Conservation (phyloP, 495 filamentous ascomycete genomes). For the Xanthoparmelia taractica region DNA sequence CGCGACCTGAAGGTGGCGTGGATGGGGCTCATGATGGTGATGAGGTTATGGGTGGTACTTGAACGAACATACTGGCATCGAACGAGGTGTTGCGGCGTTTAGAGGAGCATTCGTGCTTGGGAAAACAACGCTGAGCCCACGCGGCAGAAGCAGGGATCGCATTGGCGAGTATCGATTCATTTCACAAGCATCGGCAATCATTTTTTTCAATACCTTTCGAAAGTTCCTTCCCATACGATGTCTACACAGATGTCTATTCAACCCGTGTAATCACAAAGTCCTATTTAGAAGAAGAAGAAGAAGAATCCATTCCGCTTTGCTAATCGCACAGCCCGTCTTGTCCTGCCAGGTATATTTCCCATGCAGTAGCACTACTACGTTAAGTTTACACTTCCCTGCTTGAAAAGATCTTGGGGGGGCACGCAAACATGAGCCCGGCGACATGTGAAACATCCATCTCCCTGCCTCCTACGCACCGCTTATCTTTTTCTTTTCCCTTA, state of each 20-base stretch:
- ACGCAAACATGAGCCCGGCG: no score
- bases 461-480: no score
- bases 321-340: background rate
- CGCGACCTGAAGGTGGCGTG: background rate
- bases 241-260: background rate
- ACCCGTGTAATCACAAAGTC: background rate
- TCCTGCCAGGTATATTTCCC: background rate
- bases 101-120: background rate
- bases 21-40: conserved; percentile 13
- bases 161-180: background rate
- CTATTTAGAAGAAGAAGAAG: background rate
- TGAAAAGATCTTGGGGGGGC: no score
- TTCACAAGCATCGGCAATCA: background rate
- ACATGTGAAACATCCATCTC: no score
- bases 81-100: background rate
- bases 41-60: conserved; percentile 22
- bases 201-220: background rate
- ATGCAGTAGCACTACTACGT: no score
- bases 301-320: background rate
- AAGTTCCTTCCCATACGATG: background rate
- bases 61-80: background rate
- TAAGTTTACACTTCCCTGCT: no score
- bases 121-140: background rate
- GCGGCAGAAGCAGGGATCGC: background rate
- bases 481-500: no score